Evolutionary conservation across 441 rosid species (phyloP).

Genomic region (Gossypium schwendimanii): DNA sequence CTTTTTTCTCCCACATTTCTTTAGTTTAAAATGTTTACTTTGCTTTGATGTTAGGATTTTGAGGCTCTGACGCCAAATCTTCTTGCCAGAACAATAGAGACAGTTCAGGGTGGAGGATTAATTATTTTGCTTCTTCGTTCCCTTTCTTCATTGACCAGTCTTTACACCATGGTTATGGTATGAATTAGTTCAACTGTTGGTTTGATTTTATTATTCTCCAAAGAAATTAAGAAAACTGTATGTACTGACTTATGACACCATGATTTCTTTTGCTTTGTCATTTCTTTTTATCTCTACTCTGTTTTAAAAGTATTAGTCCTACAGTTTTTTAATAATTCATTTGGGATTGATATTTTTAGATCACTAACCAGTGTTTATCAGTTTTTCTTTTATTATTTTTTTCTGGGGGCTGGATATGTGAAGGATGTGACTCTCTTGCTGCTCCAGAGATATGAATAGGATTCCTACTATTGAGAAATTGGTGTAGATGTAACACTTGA

Average conservation of each 20-base stretch:
- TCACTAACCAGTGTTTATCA: not conserved
- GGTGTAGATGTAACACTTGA: not conserved
- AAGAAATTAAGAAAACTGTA: not conserved
- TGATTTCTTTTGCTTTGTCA: not conserved
- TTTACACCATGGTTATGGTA: constrained; percentile 98
- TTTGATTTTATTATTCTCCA: not conserved
- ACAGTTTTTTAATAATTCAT: not conserved
- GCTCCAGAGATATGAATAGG: not conserved
- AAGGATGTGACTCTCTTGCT: not conserved
- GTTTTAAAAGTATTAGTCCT: not conserved
- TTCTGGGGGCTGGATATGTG: not conserved
- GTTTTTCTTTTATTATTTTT: not conserved
- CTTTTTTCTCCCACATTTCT: not conserved
- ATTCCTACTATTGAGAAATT: not conserved
- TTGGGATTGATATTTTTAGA: not conserved
- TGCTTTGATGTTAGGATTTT: constrained; percentile 58
- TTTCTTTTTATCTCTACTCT: not conserved
- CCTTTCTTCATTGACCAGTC: constrained; percentile 74
- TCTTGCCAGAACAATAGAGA: constrained; percentile 90
- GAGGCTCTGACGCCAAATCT: constrained; percentile 97
- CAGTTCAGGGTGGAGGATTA: constrained; percentile 98
- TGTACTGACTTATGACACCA: not conserved
- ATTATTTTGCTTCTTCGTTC: constrained; percentile 73
- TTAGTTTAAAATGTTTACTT: constrained; percentile 5
- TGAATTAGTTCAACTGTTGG: not conserved